Conservation (phyloP, 805 yeast genomes). For the Maudiozyma serrabonitensis region DNA sequence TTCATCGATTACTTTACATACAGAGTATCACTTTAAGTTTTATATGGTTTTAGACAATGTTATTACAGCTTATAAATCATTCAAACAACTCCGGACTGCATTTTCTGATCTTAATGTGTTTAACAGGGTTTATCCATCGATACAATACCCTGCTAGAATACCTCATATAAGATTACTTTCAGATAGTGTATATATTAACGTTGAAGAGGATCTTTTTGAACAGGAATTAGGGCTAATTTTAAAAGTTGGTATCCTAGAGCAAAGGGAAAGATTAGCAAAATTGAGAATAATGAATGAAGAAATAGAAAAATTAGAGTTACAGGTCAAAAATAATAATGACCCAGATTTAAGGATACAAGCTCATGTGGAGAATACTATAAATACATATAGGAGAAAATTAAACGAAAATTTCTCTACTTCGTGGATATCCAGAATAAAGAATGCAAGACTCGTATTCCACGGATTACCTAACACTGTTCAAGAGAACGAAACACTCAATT, state of each 20-base stretch:
- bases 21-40: slow-evolving; percentile 31
- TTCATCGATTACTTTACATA: slow-evolving; percentile 18
- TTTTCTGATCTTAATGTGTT: slow-evolving; percentile 30
- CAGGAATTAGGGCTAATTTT: slow-evolving; percentile 46
- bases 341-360: background rate
- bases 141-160: slow-evolving; percentile 23
- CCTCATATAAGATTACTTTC: slow-evolving; percentile 38
- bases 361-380: slow-evolving; percentile 1
- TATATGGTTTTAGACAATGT: slow-evolving; percentile 44
- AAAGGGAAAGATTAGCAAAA: slow-evolving; percentile 39
- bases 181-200: slow-evolving; percentile 34
- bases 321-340: background rate
- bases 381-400: slow-evolving; percentile 12
- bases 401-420: slow-evolving; percentile 33
- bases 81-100: slow-evolving; percentile 36
- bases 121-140: slow-evolving; percentile 17
- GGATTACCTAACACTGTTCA: slow-evolving; percentile 20
- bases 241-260: slow-evolving; percentile 51
- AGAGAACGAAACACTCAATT: slow-evolving; percentile 12
- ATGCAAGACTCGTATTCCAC: slow-evolving; percentile 23
- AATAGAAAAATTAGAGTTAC: background rate
- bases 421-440: slow-evolving; percentile 29
- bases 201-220: slow-evolving; percentile 62
- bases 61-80: slow-evolving; percentile 39
- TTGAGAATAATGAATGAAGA: slow-evolving; percentile 20